Conservation (phyloP, 106 monocot species). For the Dendrobium nobile region DNA sequence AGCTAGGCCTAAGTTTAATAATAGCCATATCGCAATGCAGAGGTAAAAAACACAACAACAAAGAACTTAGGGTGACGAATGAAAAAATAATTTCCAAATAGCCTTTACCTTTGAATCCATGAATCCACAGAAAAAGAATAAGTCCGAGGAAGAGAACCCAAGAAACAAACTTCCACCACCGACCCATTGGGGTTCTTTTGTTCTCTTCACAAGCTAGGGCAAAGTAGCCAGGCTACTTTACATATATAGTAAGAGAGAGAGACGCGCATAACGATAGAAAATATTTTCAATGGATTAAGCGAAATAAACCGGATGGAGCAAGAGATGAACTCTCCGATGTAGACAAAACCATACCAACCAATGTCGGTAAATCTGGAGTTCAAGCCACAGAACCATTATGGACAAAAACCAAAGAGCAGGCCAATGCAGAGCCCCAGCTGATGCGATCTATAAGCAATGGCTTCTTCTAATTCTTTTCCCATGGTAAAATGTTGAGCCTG, state of each 20-base stretch:
- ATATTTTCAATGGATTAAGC: not conserved
- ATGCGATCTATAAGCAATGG: not conserved
- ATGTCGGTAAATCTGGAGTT: not conserved
- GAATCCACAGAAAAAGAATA: not conserved
- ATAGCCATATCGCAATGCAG: not conserved
- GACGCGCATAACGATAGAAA: too few relatives aligned
- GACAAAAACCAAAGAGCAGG: not conserved
- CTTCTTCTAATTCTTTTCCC: not conserved
- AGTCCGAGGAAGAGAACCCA: not conserved
- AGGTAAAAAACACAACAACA: not conserved
- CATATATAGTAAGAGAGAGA: not conserved
- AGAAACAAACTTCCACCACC: not conserved
- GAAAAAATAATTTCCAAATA: not conserved
- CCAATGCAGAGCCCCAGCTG: not conserved
- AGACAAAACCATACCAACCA: not conserved
- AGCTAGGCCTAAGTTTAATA: not conserved
- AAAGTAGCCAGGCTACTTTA: not conserved
- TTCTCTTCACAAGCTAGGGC: not conserved
- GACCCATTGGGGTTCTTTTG: not conserved
- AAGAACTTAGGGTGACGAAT: not conserved
- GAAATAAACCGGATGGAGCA: not conserved
- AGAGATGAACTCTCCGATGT: not conserved
- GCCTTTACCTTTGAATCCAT: not conserved
- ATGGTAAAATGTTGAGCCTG: not conserved
- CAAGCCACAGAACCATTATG: not conserved